phyloP scores from a whole-genome alignment of 768 basidiomycete species.

The Pleurotus sapidus region DNA sequence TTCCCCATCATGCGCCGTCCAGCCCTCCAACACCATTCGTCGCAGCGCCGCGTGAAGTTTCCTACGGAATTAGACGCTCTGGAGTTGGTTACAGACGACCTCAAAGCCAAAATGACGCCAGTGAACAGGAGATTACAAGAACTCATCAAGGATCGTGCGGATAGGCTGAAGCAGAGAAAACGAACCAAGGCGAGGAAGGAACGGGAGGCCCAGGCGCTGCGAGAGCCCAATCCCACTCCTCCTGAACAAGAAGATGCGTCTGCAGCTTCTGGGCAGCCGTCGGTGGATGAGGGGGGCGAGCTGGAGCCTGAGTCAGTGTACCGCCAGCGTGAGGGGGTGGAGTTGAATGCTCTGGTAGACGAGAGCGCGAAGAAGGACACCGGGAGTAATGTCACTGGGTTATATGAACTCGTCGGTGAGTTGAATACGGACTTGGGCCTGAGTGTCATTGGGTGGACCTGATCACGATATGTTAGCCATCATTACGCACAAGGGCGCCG shows the following conservation, averaged over 20 bases:
- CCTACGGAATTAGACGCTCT: slow-evolving; percentile 83
- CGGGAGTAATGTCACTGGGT: slow-evolving; percentile 72
- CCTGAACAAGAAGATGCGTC: slow-evolving; percentile 3
- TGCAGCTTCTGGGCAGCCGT: slow-evolving; percentile 14
- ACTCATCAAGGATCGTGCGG: slow-evolving; percentile 78
- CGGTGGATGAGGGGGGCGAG: slow-evolving; percentile 36
- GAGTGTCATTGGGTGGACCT: neutral
- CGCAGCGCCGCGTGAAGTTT: slow-evolving; percentile 88
- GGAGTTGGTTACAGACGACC: slow-evolving; percentile 78
- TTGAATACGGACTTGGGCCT: slow-evolving; percentile 10
- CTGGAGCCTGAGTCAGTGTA: slow-evolving; percentile 66
- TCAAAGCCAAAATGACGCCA: slow-evolving; percentile 68
- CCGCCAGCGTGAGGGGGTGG: slow-evolving; percentile 60
- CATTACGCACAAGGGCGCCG: slow-evolving; percentile 95
- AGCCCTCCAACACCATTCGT: too few relatives aligned
- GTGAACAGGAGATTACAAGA: slow-evolving; percentile 72
- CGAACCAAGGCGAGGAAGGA: slow-evolving; percentile 50
- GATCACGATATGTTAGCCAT: slow-evolving; percentile 52
- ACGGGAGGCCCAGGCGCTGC: neutral
- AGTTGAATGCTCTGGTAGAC: slow-evolving; percentile 64
- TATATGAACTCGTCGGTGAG: slow-evolving; percentile 92
- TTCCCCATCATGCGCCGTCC: neutral
- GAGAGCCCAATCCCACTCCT: neutral
- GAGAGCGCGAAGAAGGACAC: slow-evolving; percentile 61
- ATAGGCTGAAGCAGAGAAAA: slow-evolving; percentile 80